These are phyloP conservation scores for Fusarium sp. DNA, from an alignment of 2,329 filamentous ascomycete genomes.

Conservation along the genomic window DNA sequence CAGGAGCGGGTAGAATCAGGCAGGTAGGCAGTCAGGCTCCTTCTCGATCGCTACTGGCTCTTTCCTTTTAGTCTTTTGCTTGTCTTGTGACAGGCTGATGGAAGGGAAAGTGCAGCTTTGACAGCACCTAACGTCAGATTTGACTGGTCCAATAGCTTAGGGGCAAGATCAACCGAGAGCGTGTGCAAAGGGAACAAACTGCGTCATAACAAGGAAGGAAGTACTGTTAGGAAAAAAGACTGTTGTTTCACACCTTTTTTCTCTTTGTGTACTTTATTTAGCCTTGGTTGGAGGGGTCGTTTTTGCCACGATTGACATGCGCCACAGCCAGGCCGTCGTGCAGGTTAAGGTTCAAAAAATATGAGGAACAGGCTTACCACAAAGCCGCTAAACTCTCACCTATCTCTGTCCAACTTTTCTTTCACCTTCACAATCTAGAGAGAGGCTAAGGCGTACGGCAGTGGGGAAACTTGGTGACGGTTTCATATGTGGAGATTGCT, in stretches of 20 bases:
- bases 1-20: conserved; percentile 29
- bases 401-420: not conserved
- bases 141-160: conserved; percentile 12
- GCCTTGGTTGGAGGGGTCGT: conserved; percentile 42
- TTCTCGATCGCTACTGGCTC: conserved; percentile 14
- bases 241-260: conserved; percentile 33
- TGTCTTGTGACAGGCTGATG: not conserved
- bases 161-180: conserved; percentile 18
- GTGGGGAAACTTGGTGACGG: not conserved
- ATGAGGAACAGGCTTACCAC: not conserved
- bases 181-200: conserved; percentile 25
- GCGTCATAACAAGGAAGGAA: conserved; percentile 44
- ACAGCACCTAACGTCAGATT: conserved; percentile 3
- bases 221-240: conserved; percentile 17
- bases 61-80: conserved; percentile 9
- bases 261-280: conserved; percentile 34
- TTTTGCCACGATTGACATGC: conserved; percentile 38
- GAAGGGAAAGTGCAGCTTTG: conserved; percentile 8
- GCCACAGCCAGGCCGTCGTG: conserved; percentile 12
- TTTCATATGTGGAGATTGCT: not conserved
- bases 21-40: conserved; percentile 3
- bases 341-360: not conserved
- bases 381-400: not conserved
- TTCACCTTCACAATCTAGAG: not conserved
- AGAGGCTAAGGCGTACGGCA: not conserved